Conservation (phyloP, 2,329 filamentous ascomycete species). For the Pseudogymnoascus sp. region DNA sequence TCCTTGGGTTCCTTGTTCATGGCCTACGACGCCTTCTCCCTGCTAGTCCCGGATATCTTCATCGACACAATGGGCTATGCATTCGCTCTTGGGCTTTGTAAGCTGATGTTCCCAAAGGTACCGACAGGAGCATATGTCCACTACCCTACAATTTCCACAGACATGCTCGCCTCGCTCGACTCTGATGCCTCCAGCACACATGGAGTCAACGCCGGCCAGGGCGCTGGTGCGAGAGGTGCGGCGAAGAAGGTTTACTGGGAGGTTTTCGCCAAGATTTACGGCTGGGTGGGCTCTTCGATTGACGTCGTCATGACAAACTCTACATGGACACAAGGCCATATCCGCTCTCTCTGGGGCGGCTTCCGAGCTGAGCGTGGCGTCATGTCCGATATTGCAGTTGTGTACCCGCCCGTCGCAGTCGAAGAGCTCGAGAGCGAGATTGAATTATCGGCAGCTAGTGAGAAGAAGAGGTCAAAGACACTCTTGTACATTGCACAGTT, state of each 20-base stretch:
- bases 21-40: constrained; percentile 86
- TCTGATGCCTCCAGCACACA: constrained; percentile 41
- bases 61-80: constrained; percentile 98
- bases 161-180: constrained; percentile 84
- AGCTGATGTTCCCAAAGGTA: constrained; percentile 70
- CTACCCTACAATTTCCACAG: constrained; percentile 95
- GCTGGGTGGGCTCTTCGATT: constrained; percentile 71
- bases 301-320: constrained; percentile 98
- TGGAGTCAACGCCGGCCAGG: constrained; percentile 78
- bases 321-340: constrained; percentile 82
- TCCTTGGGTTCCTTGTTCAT: constrained; percentile 81
- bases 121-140: constrained; percentile 93
- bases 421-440: constrained; percentile 71
- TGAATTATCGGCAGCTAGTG: constrained; percentile 61
- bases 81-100: constrained; percentile 76
- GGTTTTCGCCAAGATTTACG: constrained; percentile 75
- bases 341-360: constrained; percentile 71
- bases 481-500: constrained; percentile 96
- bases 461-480: constrained; percentile 60
- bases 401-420: constrained; percentile 91
- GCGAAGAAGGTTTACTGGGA: constrained; percentile 81
- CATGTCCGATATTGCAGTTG: constrained; percentile 56
- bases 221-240: constrained; percentile 60
- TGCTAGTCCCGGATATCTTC: constrained; percentile 88
- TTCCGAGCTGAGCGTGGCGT: constrained; percentile 38